Percentiles rank a stretch among this genome's conserved stretches.
phyloP scores from a whole-genome alignment of 345 rosid species.

The Firmiana major region DNA sequence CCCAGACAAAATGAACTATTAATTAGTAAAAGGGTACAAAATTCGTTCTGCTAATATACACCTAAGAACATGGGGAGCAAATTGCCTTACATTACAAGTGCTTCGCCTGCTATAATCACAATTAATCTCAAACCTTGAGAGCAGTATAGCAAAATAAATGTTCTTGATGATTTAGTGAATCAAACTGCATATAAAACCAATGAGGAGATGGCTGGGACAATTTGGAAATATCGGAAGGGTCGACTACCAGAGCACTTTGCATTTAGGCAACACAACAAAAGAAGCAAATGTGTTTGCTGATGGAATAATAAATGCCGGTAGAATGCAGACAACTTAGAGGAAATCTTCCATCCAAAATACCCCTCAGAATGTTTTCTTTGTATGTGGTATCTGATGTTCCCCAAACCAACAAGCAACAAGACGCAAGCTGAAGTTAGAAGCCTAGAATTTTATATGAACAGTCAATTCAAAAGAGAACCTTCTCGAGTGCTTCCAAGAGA shows the following conservation, averaged over 20 bases:
- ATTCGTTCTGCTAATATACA: not conserved
- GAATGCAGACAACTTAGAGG: conserved; percentile 1
- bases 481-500: conserved; percentile 34
- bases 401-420: not conserved
- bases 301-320: not conserved
- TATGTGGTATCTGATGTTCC: not conserved
- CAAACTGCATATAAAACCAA: not conserved
- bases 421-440: not conserved
- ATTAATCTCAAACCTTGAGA: not conserved
- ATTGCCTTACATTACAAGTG: not conserved
- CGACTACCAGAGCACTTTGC: not conserved
- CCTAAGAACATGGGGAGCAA: not conserved
- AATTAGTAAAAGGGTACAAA: not conserved
- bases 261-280: not conserved
- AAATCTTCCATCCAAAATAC: conserved; percentile 6
- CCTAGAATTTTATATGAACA: not conserved
- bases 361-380: not conserved
- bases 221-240: not conserved
- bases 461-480: conserved; percentile 5
- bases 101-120: not conserved
- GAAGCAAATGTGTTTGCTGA: not conserved
- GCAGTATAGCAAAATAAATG: not conserved
- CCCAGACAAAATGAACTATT: not conserved
- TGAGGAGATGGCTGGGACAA: not conserved
- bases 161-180: not conserved